Conservation (phyloP, 192 early-diverging fungal genomes). For the Coemansia biformis region DNA sequence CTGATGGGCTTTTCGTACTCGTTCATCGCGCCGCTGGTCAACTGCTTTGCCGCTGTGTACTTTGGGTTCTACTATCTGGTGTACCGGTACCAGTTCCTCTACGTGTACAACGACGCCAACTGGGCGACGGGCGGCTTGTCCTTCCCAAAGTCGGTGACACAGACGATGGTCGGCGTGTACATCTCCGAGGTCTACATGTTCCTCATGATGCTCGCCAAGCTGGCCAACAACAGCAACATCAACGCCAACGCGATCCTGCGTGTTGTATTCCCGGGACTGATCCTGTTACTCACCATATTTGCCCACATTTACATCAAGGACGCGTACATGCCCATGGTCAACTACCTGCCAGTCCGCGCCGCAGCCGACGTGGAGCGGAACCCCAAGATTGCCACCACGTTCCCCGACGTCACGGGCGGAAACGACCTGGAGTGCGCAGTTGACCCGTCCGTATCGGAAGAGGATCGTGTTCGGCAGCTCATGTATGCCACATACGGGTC, state of each 20-base stretch:
- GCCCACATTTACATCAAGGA: slow-evolving; percentile 55
- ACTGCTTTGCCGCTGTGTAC: slow-evolving; percentile 73
- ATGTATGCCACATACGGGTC: slow-evolving; percentile 41
- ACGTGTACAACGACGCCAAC: slow-evolving; percentile 60
- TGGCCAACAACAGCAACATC: slow-evolving; percentile 18
- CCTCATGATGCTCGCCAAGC: slow-evolving; percentile 62
- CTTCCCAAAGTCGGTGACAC: slow-evolving; percentile 60
- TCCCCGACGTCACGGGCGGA: slow-evolving; percentile 28
- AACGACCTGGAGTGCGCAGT: slow-evolving; percentile 11
- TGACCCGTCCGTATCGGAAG: slow-evolving; percentile 11
- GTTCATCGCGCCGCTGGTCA: slow-evolving; percentile 73
- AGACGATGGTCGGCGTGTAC: slow-evolving; percentile 68
- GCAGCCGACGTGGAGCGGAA: slow-evolving; percentile 44
- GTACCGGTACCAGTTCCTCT: slow-evolving; percentile 80
- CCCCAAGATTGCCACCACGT: slow-evolving; percentile 24
- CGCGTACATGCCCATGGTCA: slow-evolving; percentile 58
- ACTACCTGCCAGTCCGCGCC: slow-evolving; percentile 50
- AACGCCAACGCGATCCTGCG: slow-evolving; percentile 48
- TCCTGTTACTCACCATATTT: slow-evolving; percentile 53
- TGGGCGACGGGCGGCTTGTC: slow-evolving; percentile 64
- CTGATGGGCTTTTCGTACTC: slow-evolving; percentile 74
- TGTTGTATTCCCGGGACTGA: slow-evolving; percentile 50
- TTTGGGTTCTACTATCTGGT: slow-evolving; percentile 73
- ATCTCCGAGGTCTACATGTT: slow-evolving; percentile 73
- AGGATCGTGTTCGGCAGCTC: slow-evolving; percentile 16